Percentiles rank a stretch among this genome's conserved stretches.
These are phyloP conservation scores for Talaromyces proteolyticus DNA, from an alignment of 495 filamentous ascomycete genomes.

Conservation along the genomic window DNA sequence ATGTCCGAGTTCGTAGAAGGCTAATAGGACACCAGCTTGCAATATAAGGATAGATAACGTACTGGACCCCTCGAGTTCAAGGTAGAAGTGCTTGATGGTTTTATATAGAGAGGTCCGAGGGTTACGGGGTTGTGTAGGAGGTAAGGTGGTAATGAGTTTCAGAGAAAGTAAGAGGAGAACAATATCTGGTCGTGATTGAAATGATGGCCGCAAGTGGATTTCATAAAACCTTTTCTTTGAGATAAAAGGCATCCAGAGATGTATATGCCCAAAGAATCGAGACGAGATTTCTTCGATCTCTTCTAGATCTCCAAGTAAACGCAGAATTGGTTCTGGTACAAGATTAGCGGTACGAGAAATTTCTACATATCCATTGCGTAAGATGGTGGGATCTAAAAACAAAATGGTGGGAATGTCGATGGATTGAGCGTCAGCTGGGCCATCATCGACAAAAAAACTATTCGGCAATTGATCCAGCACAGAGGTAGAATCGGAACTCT, in stretches of 20 bases:
- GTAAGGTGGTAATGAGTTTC: slow-evolving; percentile 28
- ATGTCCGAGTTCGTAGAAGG: slow-evolving; percentile 30
- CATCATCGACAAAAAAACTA: not conserved
- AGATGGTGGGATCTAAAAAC: slow-evolving; percentile 14
- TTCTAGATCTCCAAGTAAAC: slow-evolving; percentile 15
- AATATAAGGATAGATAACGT: slow-evolving; percentile 28
- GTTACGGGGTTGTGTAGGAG: slow-evolving; percentile 10
- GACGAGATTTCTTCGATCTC: slow-evolving; percentile 12
- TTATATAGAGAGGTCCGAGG: slow-evolving; percentile 31
- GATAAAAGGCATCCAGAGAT: slow-evolving; percentile 45
- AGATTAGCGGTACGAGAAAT: not conserved
- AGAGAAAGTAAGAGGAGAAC: slow-evolving; percentile 43
- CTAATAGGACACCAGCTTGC: slow-evolving; percentile 24
- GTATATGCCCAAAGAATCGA: slow-evolving; percentile 17
- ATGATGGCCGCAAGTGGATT: slow-evolving; percentile 12
- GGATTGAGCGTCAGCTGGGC: not conserved
- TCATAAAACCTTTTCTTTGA: slow-evolving; percentile 38
- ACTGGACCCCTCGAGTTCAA: slow-evolving; percentile 27
- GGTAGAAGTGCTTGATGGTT: slow-evolving; percentile 32
- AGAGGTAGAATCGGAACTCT: no score
- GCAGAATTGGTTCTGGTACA: slow-evolving; percentile 11
- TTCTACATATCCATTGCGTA: slow-evolving; percentile 12
- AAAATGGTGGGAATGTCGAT: slow-evolving; percentile 15
- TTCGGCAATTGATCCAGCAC: slow-evolving; percentile 6
- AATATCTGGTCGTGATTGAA: slow-evolving; percentile 28